Evolutionary conservation across 441 rosid species (phyloP).

Genomic region (Mallotus japonicus): DNA sequence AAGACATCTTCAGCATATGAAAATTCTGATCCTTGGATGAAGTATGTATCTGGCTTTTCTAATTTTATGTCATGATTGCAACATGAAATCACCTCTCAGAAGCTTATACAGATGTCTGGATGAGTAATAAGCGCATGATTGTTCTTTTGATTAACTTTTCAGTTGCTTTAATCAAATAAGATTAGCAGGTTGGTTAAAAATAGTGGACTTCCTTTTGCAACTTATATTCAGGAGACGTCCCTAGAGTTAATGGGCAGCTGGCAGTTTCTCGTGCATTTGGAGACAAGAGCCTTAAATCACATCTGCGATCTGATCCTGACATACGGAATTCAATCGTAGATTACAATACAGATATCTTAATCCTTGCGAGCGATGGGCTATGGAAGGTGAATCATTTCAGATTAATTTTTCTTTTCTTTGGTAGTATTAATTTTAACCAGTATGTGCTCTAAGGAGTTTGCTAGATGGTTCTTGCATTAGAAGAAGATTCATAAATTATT

Average conservation of each 20-base stretch:
- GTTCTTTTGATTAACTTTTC: constrained; percentile 1
- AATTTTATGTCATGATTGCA: background rate
- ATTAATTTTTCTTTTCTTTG: background rate
- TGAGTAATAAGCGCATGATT: background rate
- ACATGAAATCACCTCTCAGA: background rate
- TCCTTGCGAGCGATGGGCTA: constrained; percentile 91
- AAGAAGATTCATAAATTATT: background rate
- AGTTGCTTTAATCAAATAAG: background rate
- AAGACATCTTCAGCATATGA: background rate
- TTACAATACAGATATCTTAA: constrained; percentile 45
- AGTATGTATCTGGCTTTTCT: background rate
- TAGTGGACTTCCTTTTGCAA: constrained; percentile 17
- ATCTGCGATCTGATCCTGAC: constrained; percentile 88
- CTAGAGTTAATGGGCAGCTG: constrained; percentile 89
- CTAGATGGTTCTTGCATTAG: constrained; percentile 7
- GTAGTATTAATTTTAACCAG: background rate
- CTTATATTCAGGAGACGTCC: constrained; percentile 70
- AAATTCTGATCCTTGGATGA: background rate
- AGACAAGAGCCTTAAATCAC: constrained; percentile 87
- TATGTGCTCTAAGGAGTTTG: background rate
- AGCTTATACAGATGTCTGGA: no score
- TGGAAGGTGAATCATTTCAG: constrained; percentile 73
- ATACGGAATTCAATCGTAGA: constrained; percentile 43
- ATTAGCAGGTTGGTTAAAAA: constrained; percentile 3
- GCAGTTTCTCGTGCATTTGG: constrained; percentile 98